These are phyloP conservation scores for Penstemon newberryi DNA, from an alignment of 257 asterid genomes.

Conservation along the genomic window DNA sequence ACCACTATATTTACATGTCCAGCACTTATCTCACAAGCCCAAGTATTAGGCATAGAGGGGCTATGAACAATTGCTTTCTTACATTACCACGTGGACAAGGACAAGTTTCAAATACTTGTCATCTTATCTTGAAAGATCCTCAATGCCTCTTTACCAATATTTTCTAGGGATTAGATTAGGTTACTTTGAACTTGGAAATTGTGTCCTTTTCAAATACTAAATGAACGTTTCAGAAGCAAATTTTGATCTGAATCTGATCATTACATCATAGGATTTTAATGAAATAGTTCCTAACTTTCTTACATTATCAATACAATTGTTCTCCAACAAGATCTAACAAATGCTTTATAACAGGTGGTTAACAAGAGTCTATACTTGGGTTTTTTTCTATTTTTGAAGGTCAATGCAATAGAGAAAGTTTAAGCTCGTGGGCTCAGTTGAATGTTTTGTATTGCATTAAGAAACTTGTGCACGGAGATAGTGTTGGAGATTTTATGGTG, in stretches of 20 bases:
- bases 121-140: background rate
- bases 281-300: no score
- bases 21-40: slow-evolving; percentile 24
- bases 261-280: background rate
- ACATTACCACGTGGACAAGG: slow-evolving; percentile 37
- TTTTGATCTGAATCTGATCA: background rate
- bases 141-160: slow-evolving; percentile 2
- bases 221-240: background rate
- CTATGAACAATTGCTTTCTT: slow-evolving; percentile 21
- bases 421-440: no score
- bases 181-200: slow-evolving; percentile 23
- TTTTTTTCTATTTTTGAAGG: no score
- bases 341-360: no score
- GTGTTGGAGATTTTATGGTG: no score
- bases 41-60: slow-evolving; percentile 27
- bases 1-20: slow-evolving; percentile 16
- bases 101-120: background rate
- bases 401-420: no score
- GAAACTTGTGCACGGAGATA: no score
- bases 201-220: slow-evolving; percentile 25
- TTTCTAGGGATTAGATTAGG: slow-evolving; percentile 10
- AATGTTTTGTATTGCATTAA: no score
- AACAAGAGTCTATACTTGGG: no score
- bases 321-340: no score
- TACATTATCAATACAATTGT: no score